A percentile compares a stretch with the other conserved stretches of the same genome.
Evolutionary conservation across 176 grass and related monocot genomes (phyloP).

Genomic region (Stipa capillata): DNA sequence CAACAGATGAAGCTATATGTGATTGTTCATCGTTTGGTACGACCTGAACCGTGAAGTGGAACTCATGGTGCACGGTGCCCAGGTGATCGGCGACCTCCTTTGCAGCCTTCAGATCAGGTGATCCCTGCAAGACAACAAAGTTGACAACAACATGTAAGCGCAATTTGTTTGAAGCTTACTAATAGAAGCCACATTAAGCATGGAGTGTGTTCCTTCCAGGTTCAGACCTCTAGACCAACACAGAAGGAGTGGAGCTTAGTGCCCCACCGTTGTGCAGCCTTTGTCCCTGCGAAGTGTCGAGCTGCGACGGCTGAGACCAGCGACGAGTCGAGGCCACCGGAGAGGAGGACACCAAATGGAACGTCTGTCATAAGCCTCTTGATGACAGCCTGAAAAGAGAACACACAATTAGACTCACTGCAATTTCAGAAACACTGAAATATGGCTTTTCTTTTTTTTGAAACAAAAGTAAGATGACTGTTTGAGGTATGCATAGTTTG

Average conservation of each 20-base stretch:
- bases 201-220: not conserved
- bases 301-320: slow-evolving; percentile 47
- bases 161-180: not conserved
- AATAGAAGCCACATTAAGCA: not conserved
- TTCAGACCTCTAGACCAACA: slow-evolving; percentile 39
- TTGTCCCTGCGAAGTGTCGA: slow-evolving; percentile 45
- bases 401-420: not conserved
- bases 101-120: slow-evolving; percentile 61
- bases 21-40: not conserved
- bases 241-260: slow-evolving; percentile 46
- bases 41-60: slow-evolving; percentile 75
- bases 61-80: slow-evolving; percentile 63
- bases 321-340: slow-evolving; percentile 61
- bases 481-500: too few species aligned
- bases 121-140: too few species aligned
- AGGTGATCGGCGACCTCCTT: slow-evolving; percentile 59
- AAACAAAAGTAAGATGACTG: not conserved
- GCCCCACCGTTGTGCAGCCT: slow-evolving; percentile 47
- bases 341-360: too few species aligned
- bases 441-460: not conserved
- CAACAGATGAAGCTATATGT: not conserved
- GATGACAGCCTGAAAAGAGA: slow-evolving; percentile 33
- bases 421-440: not conserved
- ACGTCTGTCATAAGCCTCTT: too few species aligned
- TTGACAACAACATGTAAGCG: not conserved